Evolutionary conservation across 306 rosid genomes (phyloP).

Genomic region (Ormosia emarginata): DNA sequence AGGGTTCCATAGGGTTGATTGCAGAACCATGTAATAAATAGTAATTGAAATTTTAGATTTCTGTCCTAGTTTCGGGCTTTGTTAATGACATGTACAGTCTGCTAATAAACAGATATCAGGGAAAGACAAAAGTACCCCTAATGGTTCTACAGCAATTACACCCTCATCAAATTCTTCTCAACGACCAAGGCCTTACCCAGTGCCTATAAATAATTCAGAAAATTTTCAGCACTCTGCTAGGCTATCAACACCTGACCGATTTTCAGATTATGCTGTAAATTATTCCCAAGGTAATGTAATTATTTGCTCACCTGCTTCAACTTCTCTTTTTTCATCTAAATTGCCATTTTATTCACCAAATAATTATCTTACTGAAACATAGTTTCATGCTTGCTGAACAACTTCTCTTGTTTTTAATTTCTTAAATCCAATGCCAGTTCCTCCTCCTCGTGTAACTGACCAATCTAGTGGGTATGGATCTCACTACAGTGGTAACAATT

Average conservation of each 20-base stretch:
- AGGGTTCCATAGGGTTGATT: neutral
- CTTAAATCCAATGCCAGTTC: constrained; percentile 42
- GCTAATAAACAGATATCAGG: constrained; percentile 74
- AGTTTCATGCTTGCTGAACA: constrained; percentile 25
- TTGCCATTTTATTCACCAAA: neutral
- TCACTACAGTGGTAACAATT: constrained; percentile 46
- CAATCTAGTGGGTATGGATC: constrained; percentile 65
- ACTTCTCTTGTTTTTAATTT: neutral
- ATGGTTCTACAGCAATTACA: constrained; percentile 34
- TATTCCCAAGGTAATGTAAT: constrained; percentile 54
- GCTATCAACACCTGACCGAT: constrained; percentile 37
- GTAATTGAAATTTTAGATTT: constrained; percentile 1
- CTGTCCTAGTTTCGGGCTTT: neutral
- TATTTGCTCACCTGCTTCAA: neutral
- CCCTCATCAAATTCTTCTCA: constrained; percentile 54
- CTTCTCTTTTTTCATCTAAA: neutral
- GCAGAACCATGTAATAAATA: constrained; percentile 15
- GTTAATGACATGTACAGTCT: constrained; percentile 16
- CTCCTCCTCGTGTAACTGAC: constrained; percentile 48
- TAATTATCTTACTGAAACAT: neutral
- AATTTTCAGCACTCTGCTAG: constrained; percentile 34
- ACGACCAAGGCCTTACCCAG: constrained; percentile 44
- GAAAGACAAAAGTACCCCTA: constrained; percentile 62
- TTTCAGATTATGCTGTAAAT: constrained; percentile 47
- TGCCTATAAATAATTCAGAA: constrained; percentile 39